Percentiles rank a stretch among this genome's conserved stretches.
Evolutionary conservation across 2,329 filamentous ascomycete genomes (phyloP).

Genomic region (Chaetomium globosum): DNA sequence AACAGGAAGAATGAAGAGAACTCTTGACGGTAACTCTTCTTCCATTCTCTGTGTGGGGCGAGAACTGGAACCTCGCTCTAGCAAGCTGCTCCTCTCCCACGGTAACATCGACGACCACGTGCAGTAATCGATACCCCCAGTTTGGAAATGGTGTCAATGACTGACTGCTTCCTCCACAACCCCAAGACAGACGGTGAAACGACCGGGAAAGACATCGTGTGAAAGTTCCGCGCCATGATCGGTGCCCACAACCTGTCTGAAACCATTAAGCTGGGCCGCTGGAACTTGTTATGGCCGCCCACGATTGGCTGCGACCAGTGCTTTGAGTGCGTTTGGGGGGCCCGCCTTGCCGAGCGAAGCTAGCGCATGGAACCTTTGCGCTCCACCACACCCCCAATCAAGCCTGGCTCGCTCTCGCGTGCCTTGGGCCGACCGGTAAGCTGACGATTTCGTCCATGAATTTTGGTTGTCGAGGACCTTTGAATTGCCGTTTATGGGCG

Average conservation of each 20-base stretch:
- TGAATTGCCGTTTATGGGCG: not conserved
- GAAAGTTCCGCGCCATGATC: constrained; percentile 13
- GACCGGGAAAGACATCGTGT: not conserved
- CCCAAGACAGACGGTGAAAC: constrained; percentile 12
- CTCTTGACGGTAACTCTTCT: not conserved
- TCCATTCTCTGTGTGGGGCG: not conserved
- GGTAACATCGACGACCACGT: not conserved
- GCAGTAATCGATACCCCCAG: not conserved
- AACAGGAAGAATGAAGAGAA: not conserved
- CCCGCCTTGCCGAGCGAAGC: not conserved
- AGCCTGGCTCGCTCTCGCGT: constrained; percentile 7
- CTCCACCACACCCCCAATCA: not conserved
- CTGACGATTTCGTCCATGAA: not conserved
- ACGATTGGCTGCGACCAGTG: not conserved
- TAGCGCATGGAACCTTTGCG: constrained; percentile 10
- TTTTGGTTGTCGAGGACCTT: not conserved
- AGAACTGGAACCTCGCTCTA: not conserved
- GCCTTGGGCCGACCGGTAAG: not conserved
- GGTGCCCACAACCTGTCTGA: not conserved
- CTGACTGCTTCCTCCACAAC: not conserved
- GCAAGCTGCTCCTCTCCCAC: not conserved
- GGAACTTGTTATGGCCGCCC: constrained; percentile 6
- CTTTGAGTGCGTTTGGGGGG: constrained; percentile 7
- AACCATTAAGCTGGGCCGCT: constrained; percentile 5
- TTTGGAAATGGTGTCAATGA: not conserved